phyloP scores from a whole-genome alignment of 352 stramenopile genomes.

The Phytopythium sindhum region DNA sequence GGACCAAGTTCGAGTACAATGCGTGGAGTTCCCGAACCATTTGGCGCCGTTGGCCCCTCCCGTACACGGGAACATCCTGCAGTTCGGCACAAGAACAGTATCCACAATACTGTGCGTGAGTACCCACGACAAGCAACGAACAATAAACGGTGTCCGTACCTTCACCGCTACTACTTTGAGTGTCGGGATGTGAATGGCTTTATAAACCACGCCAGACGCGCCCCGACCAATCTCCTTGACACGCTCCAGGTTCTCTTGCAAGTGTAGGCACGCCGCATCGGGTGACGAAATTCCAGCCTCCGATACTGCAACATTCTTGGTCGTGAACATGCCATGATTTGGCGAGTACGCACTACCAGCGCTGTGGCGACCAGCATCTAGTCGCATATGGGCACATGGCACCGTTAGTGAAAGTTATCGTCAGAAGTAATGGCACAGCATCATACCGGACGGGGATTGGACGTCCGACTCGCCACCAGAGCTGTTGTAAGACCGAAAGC shows the following conservation, averaged over 20 bases:
- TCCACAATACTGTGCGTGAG: not conserved
- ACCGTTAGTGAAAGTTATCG: slow-evolving; percentile 9
- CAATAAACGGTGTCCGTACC: slow-evolving; percentile 4
- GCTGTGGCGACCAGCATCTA: slow-evolving; percentile 57
- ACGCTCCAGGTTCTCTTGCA: slow-evolving; percentile 82
- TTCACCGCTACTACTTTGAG: slow-evolving; percentile 90
- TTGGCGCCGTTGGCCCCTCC: slow-evolving; percentile 77
- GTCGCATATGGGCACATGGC: not conserved
- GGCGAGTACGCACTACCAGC: slow-evolving; percentile 81
- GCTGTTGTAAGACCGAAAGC: slow-evolving; percentile 61
- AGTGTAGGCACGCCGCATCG: slow-evolving; percentile 65
- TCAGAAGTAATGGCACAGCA: not conserved
- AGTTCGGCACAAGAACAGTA: not conserved
- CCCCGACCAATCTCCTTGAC: slow-evolving; percentile 76
- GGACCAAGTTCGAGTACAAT: slow-evolving; percentile 87
- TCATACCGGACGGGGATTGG: slow-evolving; percentile 59
- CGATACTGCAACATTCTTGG: slow-evolving; percentile 76
- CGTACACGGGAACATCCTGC: slow-evolving; percentile 84
- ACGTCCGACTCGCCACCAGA: slow-evolving; percentile 65
- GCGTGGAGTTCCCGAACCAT: slow-evolving; percentile 89
- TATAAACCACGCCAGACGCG: slow-evolving; percentile 85
- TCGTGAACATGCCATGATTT: slow-evolving; percentile 87
- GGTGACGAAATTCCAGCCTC: slow-evolving; percentile 84
- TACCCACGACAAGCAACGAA: not conserved
- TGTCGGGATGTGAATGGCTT: slow-evolving; percentile 89